Conservation (phyloP, 1,139 yeast species). For the Yamadazyma aaseri region DNA sequence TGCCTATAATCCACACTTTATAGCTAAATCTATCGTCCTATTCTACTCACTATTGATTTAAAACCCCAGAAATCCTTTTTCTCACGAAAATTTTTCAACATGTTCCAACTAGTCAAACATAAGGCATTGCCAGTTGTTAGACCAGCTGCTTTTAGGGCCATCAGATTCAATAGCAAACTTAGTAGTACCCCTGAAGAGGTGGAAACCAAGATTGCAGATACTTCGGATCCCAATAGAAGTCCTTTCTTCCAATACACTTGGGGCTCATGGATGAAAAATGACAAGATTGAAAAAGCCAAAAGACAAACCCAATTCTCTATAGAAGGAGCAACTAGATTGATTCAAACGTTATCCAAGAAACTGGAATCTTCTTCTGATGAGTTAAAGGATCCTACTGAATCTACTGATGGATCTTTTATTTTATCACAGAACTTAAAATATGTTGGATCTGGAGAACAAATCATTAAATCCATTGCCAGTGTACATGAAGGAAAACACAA, state of each 20-base stretch:
- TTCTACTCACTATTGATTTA: too few relatives aligned
- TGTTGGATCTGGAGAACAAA: slow-evolving; percentile 40
- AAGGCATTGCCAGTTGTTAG: not conserved
- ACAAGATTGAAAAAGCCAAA: slow-evolving; percentile 65
- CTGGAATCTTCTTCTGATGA: slow-evolving; percentile 20
- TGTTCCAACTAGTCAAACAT: not conserved
- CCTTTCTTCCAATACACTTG: slow-evolving; percentile 84
- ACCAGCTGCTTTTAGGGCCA: not conserved
- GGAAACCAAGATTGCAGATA: slow-evolving; percentile 56
- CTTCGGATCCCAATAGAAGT: slow-evolving; percentile 66
- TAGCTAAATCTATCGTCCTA: too few relatives aligned
- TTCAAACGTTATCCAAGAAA: slow-evolving; percentile 36
- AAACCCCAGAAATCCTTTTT: not conserved
- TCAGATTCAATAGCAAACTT: slow-evolving; percentile 5
- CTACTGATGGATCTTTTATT: slow-evolving; percentile 41
- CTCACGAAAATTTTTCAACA: slow-evolving; percentile 2
- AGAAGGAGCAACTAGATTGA: slow-evolving; percentile 61
- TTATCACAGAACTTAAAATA: slow-evolving; percentile 47
- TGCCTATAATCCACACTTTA: too few relatives aligned
- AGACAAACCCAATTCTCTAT: slow-evolving; percentile 83
- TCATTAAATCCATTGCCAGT: slow-evolving; percentile 72
- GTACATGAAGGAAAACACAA: slow-evolving; percentile 94
- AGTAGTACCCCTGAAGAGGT: slow-evolving; percentile 31
- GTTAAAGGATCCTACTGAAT: slow-evolving; percentile 33
- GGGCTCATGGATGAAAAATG: slow-evolving; percentile 93